A percentile compares a stretch with the other conserved stretches of the same genome.
Conservation (phyloP, 2,329 filamentous ascomycete species). For the Aspergillus puulaauensis region DNA sequence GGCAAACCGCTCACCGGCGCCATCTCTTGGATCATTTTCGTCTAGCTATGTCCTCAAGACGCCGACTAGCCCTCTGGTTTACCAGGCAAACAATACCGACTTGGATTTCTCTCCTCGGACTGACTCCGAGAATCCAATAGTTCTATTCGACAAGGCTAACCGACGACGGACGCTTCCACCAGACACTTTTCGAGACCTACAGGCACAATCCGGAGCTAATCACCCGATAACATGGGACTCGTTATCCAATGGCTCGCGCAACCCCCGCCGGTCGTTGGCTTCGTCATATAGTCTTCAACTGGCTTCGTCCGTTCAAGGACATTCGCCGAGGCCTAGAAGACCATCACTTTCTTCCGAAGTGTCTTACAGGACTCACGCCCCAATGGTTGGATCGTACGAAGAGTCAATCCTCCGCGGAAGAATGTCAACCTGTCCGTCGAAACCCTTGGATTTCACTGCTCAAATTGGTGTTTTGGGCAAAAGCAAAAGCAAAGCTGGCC, state of each 20-base stretch:
- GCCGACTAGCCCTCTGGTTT: constrained; percentile 87
- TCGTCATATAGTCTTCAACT: constrained; percentile 54
- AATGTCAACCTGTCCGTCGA: constrained; percentile 95
- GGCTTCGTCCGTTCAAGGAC: constrained; percentile 44
- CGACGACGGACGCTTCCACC: constrained; percentile 74
- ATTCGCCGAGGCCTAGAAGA: constrained; percentile 51
- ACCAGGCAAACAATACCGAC: constrained; percentile 83
- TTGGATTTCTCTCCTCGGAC: constrained; percentile 61
- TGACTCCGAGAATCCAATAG: constrained; percentile 52
- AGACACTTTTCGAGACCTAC: constrained; percentile 53
- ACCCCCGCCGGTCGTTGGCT: constrained; percentile 72
- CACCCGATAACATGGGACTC: constrained; percentile 54
- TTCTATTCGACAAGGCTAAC: constrained; percentile 49
- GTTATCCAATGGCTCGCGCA: constrained; percentile 72
- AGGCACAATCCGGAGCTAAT: constrained; percentile 40
- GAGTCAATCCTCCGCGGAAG: constrained; percentile 91
- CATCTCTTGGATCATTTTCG: constrained; percentile 69
- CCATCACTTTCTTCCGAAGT: constrained; percentile 72
- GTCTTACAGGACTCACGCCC: constrained; percentile 80
- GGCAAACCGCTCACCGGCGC: constrained; percentile 46
- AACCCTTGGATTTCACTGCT: constrained; percentile 86
- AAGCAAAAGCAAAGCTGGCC: constrained; percentile 80
- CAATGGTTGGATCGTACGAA: constrained; percentile 97
- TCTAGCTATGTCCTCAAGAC: constrained; percentile 81
- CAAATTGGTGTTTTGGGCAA: constrained; percentile 92